Percentiles rank a stretch among this genome's conserved stretches.
These are phyloP conservation scores for Aquilaria sinensis DNA, from an alignment of 345 rosid genomes.

Conservation along the genomic window DNA sequence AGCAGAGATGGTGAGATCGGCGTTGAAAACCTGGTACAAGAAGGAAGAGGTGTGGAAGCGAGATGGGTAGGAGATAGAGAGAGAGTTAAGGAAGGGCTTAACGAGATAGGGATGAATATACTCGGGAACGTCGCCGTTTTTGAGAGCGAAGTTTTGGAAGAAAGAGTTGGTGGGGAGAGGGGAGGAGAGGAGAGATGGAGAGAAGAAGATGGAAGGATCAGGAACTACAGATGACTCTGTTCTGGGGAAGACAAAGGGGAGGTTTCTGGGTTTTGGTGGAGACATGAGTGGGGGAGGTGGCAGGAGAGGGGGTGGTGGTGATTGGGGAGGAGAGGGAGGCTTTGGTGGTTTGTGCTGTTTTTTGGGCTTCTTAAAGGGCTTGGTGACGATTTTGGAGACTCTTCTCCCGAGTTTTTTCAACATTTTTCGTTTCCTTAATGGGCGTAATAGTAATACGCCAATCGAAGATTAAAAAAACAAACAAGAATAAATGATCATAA, in stretches of 20 bases:
- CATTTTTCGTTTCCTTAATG: constrained; percentile 12
- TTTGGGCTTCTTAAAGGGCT: constrained; percentile 29
- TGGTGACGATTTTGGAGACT: constrained; percentile 22
- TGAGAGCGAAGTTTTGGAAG: constrained; percentile 89
- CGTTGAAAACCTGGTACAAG: constrained; percentile 49
- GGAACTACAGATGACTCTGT: constrained; percentile 63
- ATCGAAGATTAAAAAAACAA: neutral
- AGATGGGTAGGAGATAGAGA: constrained; percentile 74
- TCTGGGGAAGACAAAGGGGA: constrained; percentile 64
- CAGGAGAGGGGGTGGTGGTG: constrained; percentile 2
- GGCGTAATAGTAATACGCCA: neutral
- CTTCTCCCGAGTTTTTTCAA: constrained; percentile 21
- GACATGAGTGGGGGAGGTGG: constrained; percentile 19
- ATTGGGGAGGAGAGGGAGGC: constrained; percentile 3
- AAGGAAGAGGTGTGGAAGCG: constrained; percentile 52
- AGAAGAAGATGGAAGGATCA: constrained; percentile 74
- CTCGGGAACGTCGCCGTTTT: constrained; percentile 75
- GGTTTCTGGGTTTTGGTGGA: constrained; percentile 19
- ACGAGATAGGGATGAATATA: constrained; percentile 91
- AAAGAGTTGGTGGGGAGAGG: constrained; percentile 90
- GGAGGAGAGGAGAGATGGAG: constrained; percentile 53
- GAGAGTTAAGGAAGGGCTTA: constrained; percentile 53
- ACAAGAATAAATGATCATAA: neutral
- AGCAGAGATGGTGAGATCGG: constrained; percentile 69
- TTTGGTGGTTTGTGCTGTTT: constrained; percentile 14